phyloP scores from a whole-genome alignment of 495 filamentous ascomycete species.

The Aspergillus baeticus region DNA sequence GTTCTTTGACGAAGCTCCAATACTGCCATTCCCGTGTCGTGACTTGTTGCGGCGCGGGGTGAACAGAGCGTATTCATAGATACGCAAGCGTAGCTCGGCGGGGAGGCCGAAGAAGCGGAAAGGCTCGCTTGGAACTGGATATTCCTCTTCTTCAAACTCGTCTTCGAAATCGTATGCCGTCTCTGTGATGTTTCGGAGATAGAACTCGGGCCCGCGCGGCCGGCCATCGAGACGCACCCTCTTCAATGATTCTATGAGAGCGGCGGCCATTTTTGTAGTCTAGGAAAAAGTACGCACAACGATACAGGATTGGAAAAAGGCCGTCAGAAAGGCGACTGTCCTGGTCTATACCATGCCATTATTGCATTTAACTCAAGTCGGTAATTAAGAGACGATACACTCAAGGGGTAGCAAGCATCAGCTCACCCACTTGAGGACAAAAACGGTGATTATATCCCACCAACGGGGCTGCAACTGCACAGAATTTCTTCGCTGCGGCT shows the following conservation, averaged over 20 bases:
- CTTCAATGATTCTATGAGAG: constrained; percentile 21
- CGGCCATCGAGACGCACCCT: constrained; percentile 18
- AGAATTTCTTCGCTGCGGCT: constrained; percentile 54
- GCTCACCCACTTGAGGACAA: constrained; percentile 13
- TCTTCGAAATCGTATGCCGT: constrained; percentile 19
- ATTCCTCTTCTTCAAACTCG: constrained; percentile 17
- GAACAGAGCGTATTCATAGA: constrained; percentile 66
- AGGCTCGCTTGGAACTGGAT: constrained; percentile 21
- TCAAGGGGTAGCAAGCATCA: constrained; percentile 9
- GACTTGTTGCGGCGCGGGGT: constrained; percentile 34
- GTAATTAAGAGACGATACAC: constrained; percentile 14
- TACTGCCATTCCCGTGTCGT: constrained; percentile 38
- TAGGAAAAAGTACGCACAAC: constrained; percentile 9
- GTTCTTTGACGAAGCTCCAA: constrained; percentile 75
- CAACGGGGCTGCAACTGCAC: constrained; percentile 51
- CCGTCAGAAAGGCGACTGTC: constrained; percentile 1
- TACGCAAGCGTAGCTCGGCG: constrained; percentile 68
- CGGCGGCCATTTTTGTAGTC: constrained; percentile 15
- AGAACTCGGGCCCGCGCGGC: background rate
- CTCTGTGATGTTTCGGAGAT: constrained; percentile 3
- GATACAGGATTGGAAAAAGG: constrained; percentile 13
- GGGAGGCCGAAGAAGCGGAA: constrained; percentile 81
- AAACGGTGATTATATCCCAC: constrained; percentile 39
- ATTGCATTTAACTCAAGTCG: constrained; percentile 18
- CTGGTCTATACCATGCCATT: constrained; percentile 23